A percentile compares a stretch with the other conserved stretches of the same genome.
Conservation (phyloP, 2,329 filamentous ascomycete species). For the Lachnellula willkommii region DNA sequence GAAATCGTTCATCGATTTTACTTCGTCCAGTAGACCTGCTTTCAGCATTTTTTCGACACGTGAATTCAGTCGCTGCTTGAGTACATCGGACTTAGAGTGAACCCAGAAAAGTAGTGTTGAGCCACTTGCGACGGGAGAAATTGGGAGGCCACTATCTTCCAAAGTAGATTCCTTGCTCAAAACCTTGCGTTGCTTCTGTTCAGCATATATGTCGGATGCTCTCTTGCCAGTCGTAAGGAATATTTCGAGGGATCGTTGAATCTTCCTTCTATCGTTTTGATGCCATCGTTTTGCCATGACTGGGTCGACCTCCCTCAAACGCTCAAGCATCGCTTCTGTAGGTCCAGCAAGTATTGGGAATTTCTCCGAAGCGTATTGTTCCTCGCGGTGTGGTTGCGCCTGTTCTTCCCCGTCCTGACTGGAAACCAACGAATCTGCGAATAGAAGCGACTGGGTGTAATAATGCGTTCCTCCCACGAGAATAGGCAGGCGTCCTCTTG, state of each 20-base stretch:
- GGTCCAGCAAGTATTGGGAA: conserved; percentile 69
- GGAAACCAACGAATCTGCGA: conserved; percentile 63
- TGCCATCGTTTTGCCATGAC: conserved; percentile 90
- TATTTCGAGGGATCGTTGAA: conserved; percentile 83
- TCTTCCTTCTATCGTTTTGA: conserved; percentile 86
- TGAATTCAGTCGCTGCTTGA: conserved; percentile 66
- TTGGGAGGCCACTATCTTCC: not conserved
- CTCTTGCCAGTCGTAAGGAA: conserved; percentile 74
- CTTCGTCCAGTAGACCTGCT: conserved; percentile 58
- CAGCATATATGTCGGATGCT: conserved; percentile 81
- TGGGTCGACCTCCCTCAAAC: conserved; percentile 76
- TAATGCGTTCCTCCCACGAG: conserved; percentile 94
- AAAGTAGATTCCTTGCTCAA: conserved; percentile 23
- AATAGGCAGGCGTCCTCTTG: conserved; percentile 75
- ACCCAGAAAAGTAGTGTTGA: conserved; percentile 72
- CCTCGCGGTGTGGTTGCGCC: conserved; percentile 24
- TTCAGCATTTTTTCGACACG: conserved; percentile 82
- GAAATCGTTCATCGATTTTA: conserved; percentile 47
- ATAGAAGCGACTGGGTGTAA: conserved; percentile 84
- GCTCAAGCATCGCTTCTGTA: conserved; percentile 65
- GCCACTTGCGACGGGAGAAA: not conserved
- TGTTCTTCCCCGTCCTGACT: conserved; percentile 22
- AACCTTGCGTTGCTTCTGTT: conserved; percentile 54
- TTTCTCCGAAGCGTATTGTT: conserved; percentile 37
- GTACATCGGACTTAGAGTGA: conserved; percentile 62